Base-by-base conservation (phyloP, 2,329 filamentous ascomycete species). In the Curvularia hawaiiensis region DNA sequence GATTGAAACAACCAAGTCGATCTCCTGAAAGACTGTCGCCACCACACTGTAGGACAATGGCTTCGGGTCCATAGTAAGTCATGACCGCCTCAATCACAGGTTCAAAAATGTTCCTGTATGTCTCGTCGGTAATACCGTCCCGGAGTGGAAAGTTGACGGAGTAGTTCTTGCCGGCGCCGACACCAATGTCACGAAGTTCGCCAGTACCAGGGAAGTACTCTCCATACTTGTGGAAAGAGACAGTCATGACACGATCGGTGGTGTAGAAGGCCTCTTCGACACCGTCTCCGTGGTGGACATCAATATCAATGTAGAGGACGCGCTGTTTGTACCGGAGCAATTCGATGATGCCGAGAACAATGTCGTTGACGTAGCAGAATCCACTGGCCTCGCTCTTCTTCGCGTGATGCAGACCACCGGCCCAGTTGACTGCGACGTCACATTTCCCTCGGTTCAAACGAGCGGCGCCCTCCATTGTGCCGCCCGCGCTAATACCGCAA, bases 351-450 rank as follows among this genome's bases (percentile, higher is more conserved):
- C 90, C 92, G 46, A 99, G 84, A 59, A 98, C 95, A 70, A 98
- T 98, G 78, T 99, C 80, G 77, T 99, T 99, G 80, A 98, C 92
- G 79, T 99, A 99, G 80, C 95, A 99, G 79, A 99, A 99, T 2
- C 95, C 95, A 24, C 90, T 94, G 1, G 95, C 94, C 78, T 97
- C 93, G 58, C 89, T 87, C 75, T 94, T 95, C 78, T 98, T 97
- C 47, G 95, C 95, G 74, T 99, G 95, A 77, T 99, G 95, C 44
- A 99, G 84, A 11, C 95, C 95, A 35, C 95, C 95, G 14, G 92
- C 94, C 95, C 80, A 83, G 67, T 83, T 83, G 56, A 83, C 78
- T 11, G 86, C 85, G 58, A 89, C 83, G 65, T 90, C 87, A 70
- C 87, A 89, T 70, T 90, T 89, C 47, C 85, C 84, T 55, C 87